These are phyloP conservation scores for Penicillium sp. DNA, from an alignment of 2,329 filamentous ascomycete genomes.

Conservation along the genomic window DNA sequence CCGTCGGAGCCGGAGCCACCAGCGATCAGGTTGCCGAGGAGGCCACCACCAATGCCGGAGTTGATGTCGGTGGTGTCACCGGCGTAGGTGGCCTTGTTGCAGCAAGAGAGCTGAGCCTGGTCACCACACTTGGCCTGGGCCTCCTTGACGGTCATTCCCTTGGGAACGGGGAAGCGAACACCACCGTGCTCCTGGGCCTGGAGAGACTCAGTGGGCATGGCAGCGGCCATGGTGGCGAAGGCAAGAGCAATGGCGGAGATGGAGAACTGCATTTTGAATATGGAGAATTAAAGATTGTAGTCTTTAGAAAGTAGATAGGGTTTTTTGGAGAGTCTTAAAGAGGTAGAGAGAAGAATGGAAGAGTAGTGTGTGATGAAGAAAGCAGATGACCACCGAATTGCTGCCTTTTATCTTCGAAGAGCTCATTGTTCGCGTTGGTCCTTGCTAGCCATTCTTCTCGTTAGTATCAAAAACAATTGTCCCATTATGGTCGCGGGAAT, in stretches of 20 bases:
- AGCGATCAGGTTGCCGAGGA: constrained; percentile 35
- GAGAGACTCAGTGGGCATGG: constrained; percentile 24
- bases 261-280: constrained; percentile 41
- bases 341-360: constrained; percentile 8
- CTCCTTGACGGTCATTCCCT: constrained; percentile 34
- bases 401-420: constrained; percentile 22
- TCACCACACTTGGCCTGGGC: constrained; percentile 39
- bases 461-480: constrained; percentile 13
- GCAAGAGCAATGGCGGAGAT: constrained; percentile 31
- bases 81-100: constrained; percentile 38
- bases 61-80: constrained; percentile 34
- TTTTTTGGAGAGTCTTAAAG: constrained; percentile 5
- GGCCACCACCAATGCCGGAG: constrained; percentile 30
- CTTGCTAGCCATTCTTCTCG: constrained; percentile 1
- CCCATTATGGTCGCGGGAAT: constrained; percentile 19
- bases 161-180: constrained; percentile 20
- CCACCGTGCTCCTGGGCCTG: constrained; percentile 1
- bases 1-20: constrained; percentile 32
- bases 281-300: constrained; percentile 20
- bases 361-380: constrained; percentile 13
- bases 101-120: constrained; percentile 40
- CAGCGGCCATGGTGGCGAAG: constrained; percentile 32
- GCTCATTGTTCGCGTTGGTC: constrained; percentile 2
- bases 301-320: constrained; percentile 12
- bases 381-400: not conserved